Evolutionary conservation across 2,329 filamentous ascomycete species (phyloP).

Genomic region (Cladosporium sp.): DNA sequence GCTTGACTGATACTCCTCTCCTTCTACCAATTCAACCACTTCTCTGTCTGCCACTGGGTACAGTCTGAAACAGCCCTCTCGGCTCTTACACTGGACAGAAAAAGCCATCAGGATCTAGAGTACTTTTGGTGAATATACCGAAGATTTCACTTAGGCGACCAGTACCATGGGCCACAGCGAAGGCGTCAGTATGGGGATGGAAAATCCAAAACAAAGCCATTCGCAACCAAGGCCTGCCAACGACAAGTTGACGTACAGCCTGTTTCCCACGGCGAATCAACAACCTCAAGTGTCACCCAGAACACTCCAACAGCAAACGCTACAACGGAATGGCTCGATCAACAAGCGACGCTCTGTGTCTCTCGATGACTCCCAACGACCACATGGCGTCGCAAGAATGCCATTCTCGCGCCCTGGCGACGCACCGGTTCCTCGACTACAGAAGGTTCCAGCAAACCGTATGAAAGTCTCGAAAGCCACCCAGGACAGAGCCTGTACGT

Average conservation of each 20-base stretch:
- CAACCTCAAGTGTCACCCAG: constrained; percentile 1
- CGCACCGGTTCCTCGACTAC: constrained; percentile 6
- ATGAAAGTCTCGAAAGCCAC: not conserved
- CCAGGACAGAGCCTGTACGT: not conserved
- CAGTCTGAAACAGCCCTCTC: constrained; percentile 3
- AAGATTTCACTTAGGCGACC: not conserved
- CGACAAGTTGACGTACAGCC: constrained; percentile 5
- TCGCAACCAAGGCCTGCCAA: not conserved
- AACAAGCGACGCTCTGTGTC: constrained; percentile 6
- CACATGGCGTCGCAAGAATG: not conserved
- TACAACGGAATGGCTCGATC: not conserved
- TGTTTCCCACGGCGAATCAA: constrained; percentile 5
- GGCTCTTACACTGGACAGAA: constrained; percentile 1
- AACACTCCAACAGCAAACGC: constrained; percentile 3
- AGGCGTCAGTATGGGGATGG: not conserved
- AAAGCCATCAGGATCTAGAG: not conserved
- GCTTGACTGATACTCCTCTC: constrained; percentile 2
- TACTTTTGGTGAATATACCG: not conserved
- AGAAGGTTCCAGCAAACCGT: not conserved
- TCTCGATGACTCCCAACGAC: not conserved
- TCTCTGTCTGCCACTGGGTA: constrained; percentile 1
- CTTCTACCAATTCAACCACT: not conserved
- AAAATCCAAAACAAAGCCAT: not conserved
- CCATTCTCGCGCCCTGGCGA: not conserved
- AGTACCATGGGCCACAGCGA: constrained; percentile 1